A percentile compares a stretch with the other conserved stretches of the same genome.
Evolutionary conservation across 306 rosid genomes (phyloP).

Genomic region (Cucurbita maxima): DNA sequence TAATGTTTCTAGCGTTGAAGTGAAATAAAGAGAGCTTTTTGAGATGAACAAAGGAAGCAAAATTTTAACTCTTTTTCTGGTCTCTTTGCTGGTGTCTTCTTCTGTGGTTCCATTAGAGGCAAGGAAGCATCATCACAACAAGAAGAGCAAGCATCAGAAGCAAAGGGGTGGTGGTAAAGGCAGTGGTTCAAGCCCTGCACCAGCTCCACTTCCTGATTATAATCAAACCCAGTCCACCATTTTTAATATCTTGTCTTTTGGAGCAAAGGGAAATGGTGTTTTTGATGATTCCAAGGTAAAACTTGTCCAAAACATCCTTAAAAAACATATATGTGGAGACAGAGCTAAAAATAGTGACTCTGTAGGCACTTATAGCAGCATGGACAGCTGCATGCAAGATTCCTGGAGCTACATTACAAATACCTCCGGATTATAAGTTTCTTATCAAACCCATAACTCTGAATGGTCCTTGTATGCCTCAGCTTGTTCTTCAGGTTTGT

Average conservation of each 20-base stretch:
- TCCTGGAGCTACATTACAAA: constrained; percentile 38
- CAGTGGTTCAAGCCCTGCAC: constrained; percentile 18
- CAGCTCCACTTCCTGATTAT: constrained; percentile 33
- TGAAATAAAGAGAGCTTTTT: neutral
- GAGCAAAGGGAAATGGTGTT: constrained; percentile 73
- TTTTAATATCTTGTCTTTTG: constrained; percentile 49
- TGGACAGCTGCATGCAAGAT: constrained; percentile 76
- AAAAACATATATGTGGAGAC: neutral
- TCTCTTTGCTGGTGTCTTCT: constrained; percentile 23
- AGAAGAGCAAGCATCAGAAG: constrained; percentile 34
- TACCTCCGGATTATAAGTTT: constrained; percentile 49
- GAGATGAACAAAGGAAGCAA: constrained; percentile 27
- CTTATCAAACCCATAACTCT: constrained; percentile 55
- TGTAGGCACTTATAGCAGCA: constrained; percentile 67
- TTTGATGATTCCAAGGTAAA: constrained; percentile 73
- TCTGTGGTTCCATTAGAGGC: constrained; percentile 41
- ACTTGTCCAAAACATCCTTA: neutral
- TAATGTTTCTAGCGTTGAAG: neutral
- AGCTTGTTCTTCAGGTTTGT: constrained; percentile 65
- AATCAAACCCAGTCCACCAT: constrained; percentile 12
- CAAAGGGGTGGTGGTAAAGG: constrained; percentile 15
- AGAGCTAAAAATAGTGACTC: neutral
- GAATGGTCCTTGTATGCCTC: constrained; percentile 79
- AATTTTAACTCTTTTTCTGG: constrained; percentile 17
- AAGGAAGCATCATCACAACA: constrained; percentile 32